A percentile compares a stretch with the other conserved stretches of the same genome.
These are phyloP conservation scores for Diutina siamensis DNA, from an alignment of 1,139 yeast genomes.

Conservation along the genomic window DNA sequence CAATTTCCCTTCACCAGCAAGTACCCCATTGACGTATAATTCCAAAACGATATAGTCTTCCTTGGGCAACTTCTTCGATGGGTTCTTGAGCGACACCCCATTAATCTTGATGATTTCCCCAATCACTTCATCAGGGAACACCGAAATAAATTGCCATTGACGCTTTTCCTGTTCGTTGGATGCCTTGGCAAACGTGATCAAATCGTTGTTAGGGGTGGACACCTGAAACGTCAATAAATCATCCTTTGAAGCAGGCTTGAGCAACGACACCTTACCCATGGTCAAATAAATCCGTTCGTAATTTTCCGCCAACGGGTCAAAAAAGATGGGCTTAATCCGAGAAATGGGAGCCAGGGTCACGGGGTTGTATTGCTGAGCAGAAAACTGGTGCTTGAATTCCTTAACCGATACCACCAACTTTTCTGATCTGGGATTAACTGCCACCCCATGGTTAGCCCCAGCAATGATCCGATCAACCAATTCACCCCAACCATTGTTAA, in stretches of 20 bases:
- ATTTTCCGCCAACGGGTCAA: slow-evolving; percentile 49
- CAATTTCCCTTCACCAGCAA: slow-evolving; percentile 44
- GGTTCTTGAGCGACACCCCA: slow-evolving; percentile 34
- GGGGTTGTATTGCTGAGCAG: slow-evolving; percentile 5
- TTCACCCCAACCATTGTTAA: slow-evolving; percentile 85
- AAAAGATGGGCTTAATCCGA: slow-evolving; percentile 50
- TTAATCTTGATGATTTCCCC: slow-evolving; percentile 59
- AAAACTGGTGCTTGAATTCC: slow-evolving; percentile 54
- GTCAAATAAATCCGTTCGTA: slow-evolving; percentile 51
- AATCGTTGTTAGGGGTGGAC: slow-evolving; percentile 33
- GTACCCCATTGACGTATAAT: slow-evolving; percentile 53
- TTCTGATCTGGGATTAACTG: slow-evolving; percentile 75
- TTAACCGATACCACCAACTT: slow-evolving; percentile 59
- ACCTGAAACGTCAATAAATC: slow-evolving; percentile 39
- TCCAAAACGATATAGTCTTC: slow-evolving; percentile 48
- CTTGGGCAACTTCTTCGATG: slow-evolving; percentile 21
- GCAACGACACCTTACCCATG: slow-evolving; percentile 37
- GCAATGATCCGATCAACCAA: slow-evolving; percentile 65
- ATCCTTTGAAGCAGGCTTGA: slow-evolving; percentile 21
- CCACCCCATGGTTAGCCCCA: slow-evolving; percentile 71
- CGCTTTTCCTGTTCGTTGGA: slow-evolving; percentile 46
- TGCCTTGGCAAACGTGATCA: slow-evolving; percentile 51
- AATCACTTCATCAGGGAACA: slow-evolving; percentile 58
- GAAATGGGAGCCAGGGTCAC: slow-evolving; percentile 30
- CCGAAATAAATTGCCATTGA: slow-evolving; percentile 71